A percentile compares a stretch with the other conserved stretches of the same genome.
Conservation (phyloP, 2,329 filamentous ascomycete genomes). For the Pleomassaria siparia region DNA sequence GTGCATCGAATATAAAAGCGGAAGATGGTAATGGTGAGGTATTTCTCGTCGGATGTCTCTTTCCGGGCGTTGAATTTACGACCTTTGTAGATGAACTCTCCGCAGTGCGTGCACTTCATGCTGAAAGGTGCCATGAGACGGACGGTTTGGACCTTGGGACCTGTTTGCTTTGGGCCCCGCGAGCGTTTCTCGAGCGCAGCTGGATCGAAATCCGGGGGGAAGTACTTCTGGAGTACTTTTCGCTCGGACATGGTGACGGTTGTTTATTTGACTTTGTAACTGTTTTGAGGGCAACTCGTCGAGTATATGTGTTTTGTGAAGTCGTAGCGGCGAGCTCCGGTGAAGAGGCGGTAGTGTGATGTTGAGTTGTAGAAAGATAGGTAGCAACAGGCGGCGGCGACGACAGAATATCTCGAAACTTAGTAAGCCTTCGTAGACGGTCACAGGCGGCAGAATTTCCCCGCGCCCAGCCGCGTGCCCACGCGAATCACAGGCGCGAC, state of each 20-base stretch:
- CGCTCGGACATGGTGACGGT: slow-evolving; percentile 73
- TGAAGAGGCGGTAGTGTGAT: background rate
- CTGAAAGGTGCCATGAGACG: slow-evolving; percentile 87
- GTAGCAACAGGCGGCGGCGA: background rate
- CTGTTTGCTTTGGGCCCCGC: slow-evolving; percentile 67
- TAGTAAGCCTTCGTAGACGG: background rate
- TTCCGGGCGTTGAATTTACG: slow-evolving; percentile 96
- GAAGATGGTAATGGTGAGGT: slow-evolving; percentile 84
- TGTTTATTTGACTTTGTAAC: background rate
- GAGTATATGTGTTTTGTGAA: background rate
- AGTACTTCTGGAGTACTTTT: slow-evolving; percentile 72
- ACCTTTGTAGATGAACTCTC: slow-evolving; percentile 88
- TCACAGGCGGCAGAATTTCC: background rate
- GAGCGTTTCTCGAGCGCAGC: slow-evolving; percentile 61
- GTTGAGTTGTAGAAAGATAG: background rate
- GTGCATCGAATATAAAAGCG: slow-evolving; percentile 89
- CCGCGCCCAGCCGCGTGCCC: slow-evolving; percentile 16
- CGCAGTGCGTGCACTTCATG: slow-evolving; percentile 70
- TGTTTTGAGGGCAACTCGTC: background rate
- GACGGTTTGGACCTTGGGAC: slow-evolving; percentile 81
- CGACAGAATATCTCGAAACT: background rate
- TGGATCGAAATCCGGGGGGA: slow-evolving; percentile 85
- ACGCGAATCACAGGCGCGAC: slow-evolving; percentile 12
- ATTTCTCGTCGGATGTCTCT: slow-evolving; percentile 87
- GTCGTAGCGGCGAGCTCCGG: background rate